Percentiles rank a stretch among this genome's conserved stretches.
Evolutionary conservation across 192 early-diverging fungal genomes (phyloP).

Genomic region (Pilobolus umbonatus): DNA sequence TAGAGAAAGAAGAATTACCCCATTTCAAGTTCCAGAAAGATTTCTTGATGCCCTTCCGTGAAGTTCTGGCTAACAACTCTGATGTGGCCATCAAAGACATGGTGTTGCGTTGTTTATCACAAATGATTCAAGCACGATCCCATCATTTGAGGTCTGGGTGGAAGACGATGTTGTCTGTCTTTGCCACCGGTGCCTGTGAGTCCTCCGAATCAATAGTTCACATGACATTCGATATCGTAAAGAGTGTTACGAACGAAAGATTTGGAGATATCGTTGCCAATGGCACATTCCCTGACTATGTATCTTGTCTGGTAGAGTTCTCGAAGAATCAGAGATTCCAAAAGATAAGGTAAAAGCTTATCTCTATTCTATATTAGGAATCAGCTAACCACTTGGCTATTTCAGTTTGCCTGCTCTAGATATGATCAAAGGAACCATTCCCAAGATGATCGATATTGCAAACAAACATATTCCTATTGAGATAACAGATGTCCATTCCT

Average conservation of each 20-base stretch:
- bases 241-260: conserved; percentile 52
- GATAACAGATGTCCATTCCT: conserved; percentile 25
- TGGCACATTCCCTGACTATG: conserved; percentile 52
- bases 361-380: background rate
- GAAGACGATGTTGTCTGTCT: conserved; percentile 62
- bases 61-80: conserved; percentile 73
- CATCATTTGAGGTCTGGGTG: conserved; percentile 79
- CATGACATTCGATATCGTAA: conserved; percentile 70
- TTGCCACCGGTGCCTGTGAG: conserved; percentile 63
- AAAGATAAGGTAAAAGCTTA: conserved; percentile 52
- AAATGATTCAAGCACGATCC: conserved; percentile 69
- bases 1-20: conserved; percentile 91
- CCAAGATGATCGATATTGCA: conserved; percentile 32
- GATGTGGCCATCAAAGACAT: conserved; percentile 72
- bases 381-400: background rate
- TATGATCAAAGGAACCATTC: conserved; percentile 36
- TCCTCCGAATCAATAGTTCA: conserved; percentile 63
- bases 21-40: conserved; percentile 95
- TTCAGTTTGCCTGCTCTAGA: conserved; percentile 36
- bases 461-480: conserved; percentile 18
- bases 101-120: conserved; percentile 71
- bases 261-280: conserved; percentile 64
- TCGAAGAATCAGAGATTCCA: conserved; percentile 68
- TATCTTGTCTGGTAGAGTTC: conserved; percentile 51
- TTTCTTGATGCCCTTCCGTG: conserved; percentile 85